Evolutionary conservation across 2,329 filamentous ascomycete species (phyloP), one percentile per base, ranked within the genome.

Genomic region (Xylariaceae sp.): DNA sequence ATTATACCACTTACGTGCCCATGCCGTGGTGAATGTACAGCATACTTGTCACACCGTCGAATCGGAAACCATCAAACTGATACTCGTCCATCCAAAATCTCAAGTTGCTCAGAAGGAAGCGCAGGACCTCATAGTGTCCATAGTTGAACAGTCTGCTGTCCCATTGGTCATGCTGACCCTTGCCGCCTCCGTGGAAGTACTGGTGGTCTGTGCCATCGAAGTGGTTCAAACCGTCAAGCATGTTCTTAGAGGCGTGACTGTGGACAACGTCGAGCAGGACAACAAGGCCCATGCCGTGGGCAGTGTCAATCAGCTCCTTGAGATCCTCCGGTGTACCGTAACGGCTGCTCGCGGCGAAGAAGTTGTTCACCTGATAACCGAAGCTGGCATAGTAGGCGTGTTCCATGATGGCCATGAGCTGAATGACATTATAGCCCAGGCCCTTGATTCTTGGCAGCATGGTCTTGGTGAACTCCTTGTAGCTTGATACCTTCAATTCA

Each of bases 81-180:
- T 97, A 99, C 76, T 97, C 92, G 58, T 97, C 93, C 92, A 99
- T 97, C 92, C 94, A 99, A 78, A 96, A 99, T 23, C 93, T 85
- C 59, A 99, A 77, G 73, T 99, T 99, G 74, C 92, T 97, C 30
- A 99, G 80, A 51, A 99, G 79, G 76, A 99, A 99, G n/a, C 94
- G 85, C 72, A 97, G 75, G 18, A 99, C 94, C 73, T 99, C 94
- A 70, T 97, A 92, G 69, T 85, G 85, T 35, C 92, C 93, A 72
- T 97, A 99, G 78, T 99, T 99, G 82, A 99, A 99, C 58, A 99
- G 78, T 61, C 94, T 85, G 74, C 91, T 96, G 72, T 97, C 94
- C 94, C 94, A 99, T 55, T 95, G 81, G 48, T 96, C 92, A 72
- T 99, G 94, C 56, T 85, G 84, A 34, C 94, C 94, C 73, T 88